These are phyloP conservation scores for Raddia guianensis DNA, from an alignment of 176 grass and related monocot genomes.

Conservation along the genomic window DNA sequence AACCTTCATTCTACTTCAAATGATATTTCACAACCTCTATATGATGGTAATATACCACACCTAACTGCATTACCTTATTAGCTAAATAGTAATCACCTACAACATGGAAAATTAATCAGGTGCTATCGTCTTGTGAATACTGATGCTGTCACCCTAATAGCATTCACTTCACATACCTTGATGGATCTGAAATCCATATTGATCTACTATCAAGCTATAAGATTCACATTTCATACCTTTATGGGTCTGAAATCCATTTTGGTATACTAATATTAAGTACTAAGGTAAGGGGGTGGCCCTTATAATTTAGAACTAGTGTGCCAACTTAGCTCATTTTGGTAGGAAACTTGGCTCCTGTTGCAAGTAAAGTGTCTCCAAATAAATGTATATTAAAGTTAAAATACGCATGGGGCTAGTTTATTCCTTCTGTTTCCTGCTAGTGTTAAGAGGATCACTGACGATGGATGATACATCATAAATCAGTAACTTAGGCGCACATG, in stretches of 20 bases:
- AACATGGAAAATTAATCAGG: constrained; percentile 21
- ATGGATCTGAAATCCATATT: neutral
- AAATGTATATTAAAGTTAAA: neutral
- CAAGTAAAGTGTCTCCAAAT: constrained; percentile 6
- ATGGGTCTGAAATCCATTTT: constrained; percentile 17
- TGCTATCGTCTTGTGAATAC: neutral
- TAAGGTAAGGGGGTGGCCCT: neutral
- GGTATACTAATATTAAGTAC: neutral
- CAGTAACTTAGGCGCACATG: neutral
- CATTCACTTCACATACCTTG: neutral
- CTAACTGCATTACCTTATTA: constrained; percentile 22
- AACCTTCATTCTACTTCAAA: constrained; percentile 13
- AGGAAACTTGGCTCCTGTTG: constrained; percentile 2
- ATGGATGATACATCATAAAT: neutral
- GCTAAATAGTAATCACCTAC: constrained; percentile 25
- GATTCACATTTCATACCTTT: neutral
- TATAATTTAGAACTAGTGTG: neutral
- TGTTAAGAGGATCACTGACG: neutral
- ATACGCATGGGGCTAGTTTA: neutral
- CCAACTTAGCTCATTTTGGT: constrained; percentile 2
- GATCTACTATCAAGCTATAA: neutral
- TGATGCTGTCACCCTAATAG: neutral
- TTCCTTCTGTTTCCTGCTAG: neutral
- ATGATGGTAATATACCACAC: neutral
- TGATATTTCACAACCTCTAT: constrained; percentile 15